Base-by-base conservation (phyloP, 1,284 basidiomycete species). In the Bondarzewia mesenterica region DNA sequence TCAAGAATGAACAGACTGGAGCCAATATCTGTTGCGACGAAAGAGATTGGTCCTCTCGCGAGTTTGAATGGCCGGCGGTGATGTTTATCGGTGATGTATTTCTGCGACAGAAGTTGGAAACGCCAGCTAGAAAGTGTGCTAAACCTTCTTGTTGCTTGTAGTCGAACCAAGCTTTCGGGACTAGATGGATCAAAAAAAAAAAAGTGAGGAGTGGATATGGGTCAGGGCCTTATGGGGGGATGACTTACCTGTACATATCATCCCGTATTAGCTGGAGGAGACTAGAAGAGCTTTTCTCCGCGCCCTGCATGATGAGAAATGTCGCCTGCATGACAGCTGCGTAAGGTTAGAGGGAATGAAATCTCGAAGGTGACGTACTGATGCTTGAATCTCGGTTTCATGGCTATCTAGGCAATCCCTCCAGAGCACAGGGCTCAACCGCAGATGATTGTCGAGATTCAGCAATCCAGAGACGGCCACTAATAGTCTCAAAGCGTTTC, bases 21-120 rank as follows among this genome's bases (percentile, higher is more conserved):
- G 2, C 85, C 85, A 44, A 86, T 79, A 56, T 86, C 83, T 0
- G 82, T 84, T 0, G 82, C 74, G 8, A 85, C 74, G 55, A 86
- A 88, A 2, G 78, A 64, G 10, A 86, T 69, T 2, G 81, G 80
- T 10, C 72, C 75, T 22, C 82, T 72, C 12, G 78, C 73, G n/a
- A 80, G 60, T 56, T 78, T 84, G 66, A 88, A 87, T 0, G 81
- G 80, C 6, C 73, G 65, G 23, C 81, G 74, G 54, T 78, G 76
- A 0, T 66, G 65, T 44, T 77, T 72, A 58, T 87, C 84, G 3
- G 71, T 60, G 25, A 86, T 65, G 47, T 79, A 73, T 29, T 72
- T 73, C 56, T 82, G 81, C 4, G 76, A 73, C 44, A 78, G 59
- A 22, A 87, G 69, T 58, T 86, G 82, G 53, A 77, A 82, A 16